phyloP scores from a whole-genome alignment of 2,329 filamentous ascomycete species.

The Colletotrichum tanaceti region DNA sequence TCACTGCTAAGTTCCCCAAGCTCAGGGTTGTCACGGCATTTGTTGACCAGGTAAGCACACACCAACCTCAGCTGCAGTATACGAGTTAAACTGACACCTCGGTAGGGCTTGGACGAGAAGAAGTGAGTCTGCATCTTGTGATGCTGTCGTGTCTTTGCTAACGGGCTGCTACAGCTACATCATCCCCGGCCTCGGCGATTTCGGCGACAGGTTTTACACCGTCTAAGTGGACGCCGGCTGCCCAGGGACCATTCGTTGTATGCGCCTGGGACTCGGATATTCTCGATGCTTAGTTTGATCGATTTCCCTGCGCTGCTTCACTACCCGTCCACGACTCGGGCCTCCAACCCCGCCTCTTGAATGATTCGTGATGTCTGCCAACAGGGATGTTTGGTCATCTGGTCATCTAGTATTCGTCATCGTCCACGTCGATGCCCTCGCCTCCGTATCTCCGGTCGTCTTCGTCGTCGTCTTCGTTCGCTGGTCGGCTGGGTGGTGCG shows the following conservation, averaged over 20 bases:
- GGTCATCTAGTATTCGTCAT: slow-evolving; percentile 65
- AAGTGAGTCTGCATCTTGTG: slow-evolving; percentile 73
- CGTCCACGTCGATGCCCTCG: slow-evolving; percentile 64
- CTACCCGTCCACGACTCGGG: background rate
- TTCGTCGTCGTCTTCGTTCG: slow-evolving; percentile 62
- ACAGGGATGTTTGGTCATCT: background rate
- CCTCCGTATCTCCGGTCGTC: slow-evolving; percentile 64
- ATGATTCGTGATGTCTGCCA: background rate
- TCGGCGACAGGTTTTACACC: slow-evolving; percentile 96
- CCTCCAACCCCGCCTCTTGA: background rate
- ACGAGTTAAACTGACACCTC: background rate
- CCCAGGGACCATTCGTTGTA: background rate
- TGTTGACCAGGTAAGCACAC: slow-evolving; percentile 76
- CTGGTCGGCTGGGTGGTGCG: slow-evolving; percentile 43
- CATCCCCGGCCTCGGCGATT: slow-evolving; percentile 91
- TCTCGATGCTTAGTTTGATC: background rate
- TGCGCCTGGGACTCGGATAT: background rate
- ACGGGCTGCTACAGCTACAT: slow-evolving; percentile 79
- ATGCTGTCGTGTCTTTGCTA: slow-evolving; percentile 47
- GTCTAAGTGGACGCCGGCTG: slow-evolving; percentile 62
- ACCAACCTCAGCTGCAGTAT: background rate
- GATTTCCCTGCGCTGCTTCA: background rate
- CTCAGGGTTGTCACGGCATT: slow-evolving; percentile 95
- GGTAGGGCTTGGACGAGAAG: slow-evolving; percentile 89
- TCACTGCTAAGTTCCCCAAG: slow-evolving; percentile 88